These are phyloP conservation scores for Boletus rubroflammeus DNA, from an alignment of 768 basidiomycete species.

Conservation along the genomic window DNA sequence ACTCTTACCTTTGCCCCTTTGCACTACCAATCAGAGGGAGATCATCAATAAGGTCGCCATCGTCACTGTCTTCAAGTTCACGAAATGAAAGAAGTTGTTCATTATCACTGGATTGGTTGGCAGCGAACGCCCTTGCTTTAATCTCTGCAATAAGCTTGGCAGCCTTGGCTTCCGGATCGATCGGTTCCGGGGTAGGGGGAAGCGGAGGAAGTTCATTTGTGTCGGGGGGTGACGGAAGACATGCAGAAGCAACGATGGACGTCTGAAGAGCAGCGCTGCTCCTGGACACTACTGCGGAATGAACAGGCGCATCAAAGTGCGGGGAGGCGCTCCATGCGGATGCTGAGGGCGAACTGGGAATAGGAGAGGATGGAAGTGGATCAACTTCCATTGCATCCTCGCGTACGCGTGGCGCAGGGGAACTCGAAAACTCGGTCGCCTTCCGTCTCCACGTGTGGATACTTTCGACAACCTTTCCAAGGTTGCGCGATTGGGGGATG, in stretches of 20 bases:
- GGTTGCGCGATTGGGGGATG: conserved; percentile 22
- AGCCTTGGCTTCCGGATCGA: conserved; percentile 42
- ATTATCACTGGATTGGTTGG: conserved; percentile 44
- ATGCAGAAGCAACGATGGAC: conserved; percentile 8
- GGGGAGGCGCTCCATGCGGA: neutral
- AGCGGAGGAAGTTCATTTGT: conserved; percentile 18
- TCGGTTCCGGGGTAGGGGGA: conserved; percentile 31
- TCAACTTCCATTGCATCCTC: conserved; percentile 20
- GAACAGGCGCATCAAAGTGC: conserved; percentile 6
- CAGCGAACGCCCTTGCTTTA: conserved; percentile 56
- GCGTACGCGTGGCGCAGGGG: neutral
- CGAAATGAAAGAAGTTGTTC: conserved; percentile 35
- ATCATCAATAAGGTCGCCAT: conserved; percentile 38
- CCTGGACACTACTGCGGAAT: conserved; percentile 1
- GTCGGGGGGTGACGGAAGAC: conserved; percentile 25
- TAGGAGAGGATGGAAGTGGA: conserved; percentile 9
- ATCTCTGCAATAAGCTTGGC: conserved; percentile 60
- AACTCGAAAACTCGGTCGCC: conserved; percentile 19
- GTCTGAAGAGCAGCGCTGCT: conserved; percentile 10
- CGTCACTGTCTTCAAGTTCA: conserved; percentile 49
- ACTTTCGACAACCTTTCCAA: conserved; percentile 32
- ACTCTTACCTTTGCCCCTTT: conserved; percentile 10
- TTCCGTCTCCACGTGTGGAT: conserved; percentile 44
- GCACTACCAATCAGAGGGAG: conserved; percentile 12
- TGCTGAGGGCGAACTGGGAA: conserved; percentile 6